These are phyloP conservation scores for Nakazawaea anatomiae DNA, from an alignment of 805 yeast species.

Conservation along the genomic window DNA sequence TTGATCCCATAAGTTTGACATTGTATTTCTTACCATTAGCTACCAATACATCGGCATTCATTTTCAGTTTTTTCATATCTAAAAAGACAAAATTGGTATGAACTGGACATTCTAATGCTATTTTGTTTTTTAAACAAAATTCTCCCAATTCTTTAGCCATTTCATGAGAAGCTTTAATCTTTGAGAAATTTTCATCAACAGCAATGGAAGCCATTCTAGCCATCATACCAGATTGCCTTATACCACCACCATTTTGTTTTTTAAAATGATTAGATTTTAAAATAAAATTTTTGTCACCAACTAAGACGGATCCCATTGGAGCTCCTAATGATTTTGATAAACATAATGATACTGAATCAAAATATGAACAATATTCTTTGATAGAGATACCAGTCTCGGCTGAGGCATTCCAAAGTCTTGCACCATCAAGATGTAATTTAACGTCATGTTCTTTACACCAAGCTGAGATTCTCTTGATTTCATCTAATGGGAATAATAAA, in stretches of 20 bases:
- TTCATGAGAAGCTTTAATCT: conserved; percentile 44
- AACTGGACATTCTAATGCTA: conserved; percentile 64
- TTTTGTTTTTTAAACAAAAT: conserved; percentile 46
- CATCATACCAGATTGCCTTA: conserved; percentile 82
- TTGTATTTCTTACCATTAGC: conserved; percentile 53
- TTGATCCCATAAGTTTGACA: conserved; percentile 61
- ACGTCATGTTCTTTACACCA: conserved; percentile 61
- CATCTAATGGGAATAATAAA: conserved; percentile 71
- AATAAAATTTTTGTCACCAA: conserved; percentile 56
- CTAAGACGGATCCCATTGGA: conserved; percentile 86
- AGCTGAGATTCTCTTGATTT: conserved; percentile 59
- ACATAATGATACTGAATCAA: conserved; percentile 88
- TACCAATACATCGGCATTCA: conserved; percentile 51
- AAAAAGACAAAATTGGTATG: conserved; percentile 81
- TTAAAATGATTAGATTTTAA: conserved; percentile 76
- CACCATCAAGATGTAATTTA: conserved; percentile 85
- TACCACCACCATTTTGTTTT: conserved; percentile 92
- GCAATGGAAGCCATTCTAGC: conserved; percentile 79
- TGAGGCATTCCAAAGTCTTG: conserved; percentile 91
- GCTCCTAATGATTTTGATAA: conserved; percentile 89
- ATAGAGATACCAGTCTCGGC: conserved; percentile 66
- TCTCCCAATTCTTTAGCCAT: conserved; percentile 44
- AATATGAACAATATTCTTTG: conserved; percentile 63
- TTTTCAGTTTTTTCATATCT: conserved; percentile 46
- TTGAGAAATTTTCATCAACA: conserved; percentile 63